Conservation (phyloP, 441 rosid genomes). For the Populus trichocarpa region DNA sequence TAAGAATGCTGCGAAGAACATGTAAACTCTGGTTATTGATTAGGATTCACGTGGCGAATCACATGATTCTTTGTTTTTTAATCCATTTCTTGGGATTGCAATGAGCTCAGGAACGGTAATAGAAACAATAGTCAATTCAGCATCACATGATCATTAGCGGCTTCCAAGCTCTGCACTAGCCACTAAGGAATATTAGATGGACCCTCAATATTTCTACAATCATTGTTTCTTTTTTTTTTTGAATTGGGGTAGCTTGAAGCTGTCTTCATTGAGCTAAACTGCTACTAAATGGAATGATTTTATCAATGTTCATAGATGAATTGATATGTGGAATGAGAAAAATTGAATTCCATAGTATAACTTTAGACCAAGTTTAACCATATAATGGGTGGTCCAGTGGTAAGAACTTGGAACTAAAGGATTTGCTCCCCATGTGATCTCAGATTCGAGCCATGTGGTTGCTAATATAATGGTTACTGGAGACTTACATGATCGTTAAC, state of each 20-base stretch:
- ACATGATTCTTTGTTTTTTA: constrained; percentile 24
- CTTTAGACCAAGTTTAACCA: too few species aligned
- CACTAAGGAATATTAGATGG: neutral
- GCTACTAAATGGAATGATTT: neutral
- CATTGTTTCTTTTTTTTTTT: too few species aligned
- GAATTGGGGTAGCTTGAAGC: neutral
- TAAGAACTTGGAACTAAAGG: too few species aligned
- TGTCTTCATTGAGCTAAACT: neutral
- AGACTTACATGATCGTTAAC: too few species aligned
- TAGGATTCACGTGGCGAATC: constrained; percentile 23
- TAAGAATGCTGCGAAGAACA: neutral
- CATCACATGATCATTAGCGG: constrained; percentile 21
- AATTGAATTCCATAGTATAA: too few species aligned
- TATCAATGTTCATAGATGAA: too few species aligned
- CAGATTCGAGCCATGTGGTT: too few species aligned
- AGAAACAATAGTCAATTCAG: constrained; percentile 10
- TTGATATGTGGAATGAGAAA: too few species aligned
- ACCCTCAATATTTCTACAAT: neutral
- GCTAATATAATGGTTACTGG: too few species aligned
- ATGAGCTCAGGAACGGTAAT: constrained; percentile 3
- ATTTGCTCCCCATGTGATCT: too few species aligned
- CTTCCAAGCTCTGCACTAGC: constrained; percentile 2
- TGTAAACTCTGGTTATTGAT: neutral
- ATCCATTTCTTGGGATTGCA: neutral
- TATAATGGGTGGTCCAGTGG: too few species aligned